Conservation (phyloP, 2,329 filamentous ascomycete species). For the Phaeosphaeria sp. region DNA sequence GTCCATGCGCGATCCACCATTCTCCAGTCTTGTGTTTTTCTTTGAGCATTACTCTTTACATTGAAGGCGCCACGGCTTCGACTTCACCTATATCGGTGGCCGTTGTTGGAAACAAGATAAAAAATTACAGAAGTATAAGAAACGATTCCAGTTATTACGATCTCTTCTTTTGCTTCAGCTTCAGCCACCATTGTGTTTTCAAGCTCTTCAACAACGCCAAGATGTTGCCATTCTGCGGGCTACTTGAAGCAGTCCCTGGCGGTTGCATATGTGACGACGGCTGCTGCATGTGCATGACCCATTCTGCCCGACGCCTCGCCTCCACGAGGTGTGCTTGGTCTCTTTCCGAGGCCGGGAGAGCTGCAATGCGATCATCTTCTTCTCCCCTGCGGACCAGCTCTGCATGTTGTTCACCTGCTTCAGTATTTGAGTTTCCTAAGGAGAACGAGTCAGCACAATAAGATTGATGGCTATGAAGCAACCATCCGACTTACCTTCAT, state of each 20-base stretch:
- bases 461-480: no score
- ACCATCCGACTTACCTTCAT: not conserved
- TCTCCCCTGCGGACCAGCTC: slow-evolving; percentile 1
- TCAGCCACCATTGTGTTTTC: not conserved
- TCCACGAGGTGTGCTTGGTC: not conserved
- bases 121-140: not conserved
- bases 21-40: no score
- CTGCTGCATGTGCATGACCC: not conserved
- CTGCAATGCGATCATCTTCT: slow-evolving; percentile 2
- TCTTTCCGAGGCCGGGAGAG: not conserved
- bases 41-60: no score
- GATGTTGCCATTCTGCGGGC: not conserved
- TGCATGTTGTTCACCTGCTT: not conserved
- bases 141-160: not conserved
- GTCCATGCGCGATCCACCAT: no score
- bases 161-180: not conserved
- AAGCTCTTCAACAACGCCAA: not conserved
- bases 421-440: not conserved
- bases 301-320: not conserved
- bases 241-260: not conserved
- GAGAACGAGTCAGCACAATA: not conserved
- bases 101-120: not conserved
- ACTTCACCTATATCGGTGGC: no score
- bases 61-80: no score
- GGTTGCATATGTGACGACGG: not conserved